A percentile compares a stretch with the other conserved stretches of the same genome.
These are phyloP conservation scores for Saturnispora besseyi DNA, from an alignment of 805 yeast genomes.

Conservation along the genomic window DNA sequence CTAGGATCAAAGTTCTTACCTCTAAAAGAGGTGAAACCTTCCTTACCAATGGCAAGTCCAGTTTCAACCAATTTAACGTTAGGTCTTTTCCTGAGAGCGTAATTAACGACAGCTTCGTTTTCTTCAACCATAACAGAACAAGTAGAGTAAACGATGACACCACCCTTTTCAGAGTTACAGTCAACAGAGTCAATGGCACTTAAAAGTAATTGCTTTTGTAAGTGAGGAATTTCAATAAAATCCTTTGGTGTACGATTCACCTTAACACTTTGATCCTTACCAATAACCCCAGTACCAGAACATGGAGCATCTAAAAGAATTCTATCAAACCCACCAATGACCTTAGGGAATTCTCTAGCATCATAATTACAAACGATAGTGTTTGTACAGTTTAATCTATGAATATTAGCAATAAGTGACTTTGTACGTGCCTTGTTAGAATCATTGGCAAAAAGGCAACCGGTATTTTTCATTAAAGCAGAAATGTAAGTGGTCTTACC, in stretches of 20 bases:
- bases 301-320: constrained; percentile 96
- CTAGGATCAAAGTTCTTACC: constrained; percentile 84
- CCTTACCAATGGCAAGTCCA: constrained; percentile 88
- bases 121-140: constrained; percentile 98
- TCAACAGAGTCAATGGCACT: constrained; percentile 98
- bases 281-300: constrained; percentile 98
- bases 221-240: constrained; percentile 91
- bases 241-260: constrained; percentile 92
- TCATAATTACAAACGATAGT: constrained; percentile 96
- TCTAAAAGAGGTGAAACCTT: constrained; percentile 87
- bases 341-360: constrained; percentile 97
- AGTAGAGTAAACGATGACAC: constrained; percentile 91
- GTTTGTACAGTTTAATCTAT: constrained; percentile 92
- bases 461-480: constrained; percentile 97
- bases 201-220: constrained; percentile 86
- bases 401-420: constrained; percentile 93
- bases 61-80: constrained; percentile 91
- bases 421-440: constrained; percentile 94
- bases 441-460: constrained; percentile 95
- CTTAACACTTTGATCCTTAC: constrained; percentile 93
- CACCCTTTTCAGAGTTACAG: constrained; percentile 86
- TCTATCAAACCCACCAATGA: constrained; percentile 96
- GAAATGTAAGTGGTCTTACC: constrained; percentile 94
- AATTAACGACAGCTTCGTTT: constrained; percentile 97
- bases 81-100: constrained; percentile 92